Evolutionary conservation across 176 grass and related monocot genomes (phyloP).

Genomic region (Hsuehochloa calcarea): DNA sequence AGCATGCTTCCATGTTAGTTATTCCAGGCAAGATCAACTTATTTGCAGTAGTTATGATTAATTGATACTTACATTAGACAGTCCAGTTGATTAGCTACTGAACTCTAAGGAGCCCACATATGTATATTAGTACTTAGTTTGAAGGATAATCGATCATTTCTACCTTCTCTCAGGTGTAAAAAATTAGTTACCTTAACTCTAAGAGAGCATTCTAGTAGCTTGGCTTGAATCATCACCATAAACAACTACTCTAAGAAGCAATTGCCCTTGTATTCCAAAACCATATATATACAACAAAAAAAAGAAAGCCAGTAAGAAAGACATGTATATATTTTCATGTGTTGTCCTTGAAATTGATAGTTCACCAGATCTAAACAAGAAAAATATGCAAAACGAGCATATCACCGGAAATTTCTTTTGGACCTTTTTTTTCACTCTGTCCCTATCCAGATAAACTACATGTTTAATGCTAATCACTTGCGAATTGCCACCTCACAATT

Average conservation of each 20-base stretch:
- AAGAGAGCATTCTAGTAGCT: not conserved
- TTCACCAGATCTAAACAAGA: slow-evolving; percentile 1
- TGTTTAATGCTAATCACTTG: not conserved
- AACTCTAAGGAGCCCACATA: not conserved
- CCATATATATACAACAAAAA: not conserved
- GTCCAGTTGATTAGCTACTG: not conserved
- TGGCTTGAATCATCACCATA: not conserved
- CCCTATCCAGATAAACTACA: not conserved
- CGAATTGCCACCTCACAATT: slow-evolving; percentile 15
- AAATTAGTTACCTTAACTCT: not conserved
- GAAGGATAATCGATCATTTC: not conserved
- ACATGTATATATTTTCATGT: not conserved
- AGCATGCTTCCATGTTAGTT: not conserved
- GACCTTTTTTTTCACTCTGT: not conserved
- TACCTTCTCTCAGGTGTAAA: not conserved
- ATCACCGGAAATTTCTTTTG: not conserved
- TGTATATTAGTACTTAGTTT: not conserved
- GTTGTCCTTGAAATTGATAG: not conserved
- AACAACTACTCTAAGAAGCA: no score
- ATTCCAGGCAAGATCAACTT: not conserved
- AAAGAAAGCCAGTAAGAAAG: not conserved
- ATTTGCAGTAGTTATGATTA: not conserved
- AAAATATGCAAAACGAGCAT: not conserved
- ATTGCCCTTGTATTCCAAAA: not conserved
- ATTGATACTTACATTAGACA: not conserved